These are phyloP conservation scores for Dianthus caryophyllus DNA, from an alignment of 148 eudicot genomes.

Conservation along the genomic window DNA sequence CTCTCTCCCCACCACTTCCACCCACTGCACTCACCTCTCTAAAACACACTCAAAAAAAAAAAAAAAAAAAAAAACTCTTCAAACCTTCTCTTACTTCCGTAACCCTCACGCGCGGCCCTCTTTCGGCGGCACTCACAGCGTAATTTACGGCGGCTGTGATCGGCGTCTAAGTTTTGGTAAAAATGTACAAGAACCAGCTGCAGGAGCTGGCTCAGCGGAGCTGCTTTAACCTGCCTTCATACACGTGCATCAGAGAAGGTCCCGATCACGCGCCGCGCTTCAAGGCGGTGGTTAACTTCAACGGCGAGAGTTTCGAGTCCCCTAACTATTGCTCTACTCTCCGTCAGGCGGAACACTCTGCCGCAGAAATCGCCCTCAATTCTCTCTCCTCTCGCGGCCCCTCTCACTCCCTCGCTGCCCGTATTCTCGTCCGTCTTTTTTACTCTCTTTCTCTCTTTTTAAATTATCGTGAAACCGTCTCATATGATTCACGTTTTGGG, in stretches of 20 bases:
- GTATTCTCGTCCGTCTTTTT: constrained; percentile 58
- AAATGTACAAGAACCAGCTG: constrained; percentile 91
- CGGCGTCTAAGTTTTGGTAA: constrained; percentile 17
- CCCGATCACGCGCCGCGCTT: constrained; percentile 93
- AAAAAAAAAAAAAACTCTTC: background rate
- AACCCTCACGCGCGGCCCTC: background rate
- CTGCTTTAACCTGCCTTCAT: constrained; percentile 75
- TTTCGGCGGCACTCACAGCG: background rate
- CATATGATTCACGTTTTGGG: no score
- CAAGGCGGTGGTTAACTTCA: constrained; percentile 70
- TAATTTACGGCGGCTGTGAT: constrained; percentile 10
- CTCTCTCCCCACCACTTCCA: constrained; percentile 27
- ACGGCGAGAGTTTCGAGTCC: constrained; percentile 77
- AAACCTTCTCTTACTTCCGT: background rate
- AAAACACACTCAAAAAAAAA: no score
- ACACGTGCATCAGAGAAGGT: constrained; percentile 74
- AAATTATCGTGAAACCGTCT: no score
- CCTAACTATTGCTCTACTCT: constrained; percentile 71
- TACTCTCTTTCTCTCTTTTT: background rate
- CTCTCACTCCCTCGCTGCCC: constrained; percentile 73
- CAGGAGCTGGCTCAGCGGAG: constrained; percentile 96
- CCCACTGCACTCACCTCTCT: constrained; percentile 10
- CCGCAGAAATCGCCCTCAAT: constrained; percentile 77
- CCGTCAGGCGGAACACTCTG: constrained; percentile 87
- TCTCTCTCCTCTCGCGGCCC: constrained; percentile 72